Evolutionary conservation across 768 basidiomycete genomes (phyloP).

Genomic region (Saitozyma podzolica): DNA sequence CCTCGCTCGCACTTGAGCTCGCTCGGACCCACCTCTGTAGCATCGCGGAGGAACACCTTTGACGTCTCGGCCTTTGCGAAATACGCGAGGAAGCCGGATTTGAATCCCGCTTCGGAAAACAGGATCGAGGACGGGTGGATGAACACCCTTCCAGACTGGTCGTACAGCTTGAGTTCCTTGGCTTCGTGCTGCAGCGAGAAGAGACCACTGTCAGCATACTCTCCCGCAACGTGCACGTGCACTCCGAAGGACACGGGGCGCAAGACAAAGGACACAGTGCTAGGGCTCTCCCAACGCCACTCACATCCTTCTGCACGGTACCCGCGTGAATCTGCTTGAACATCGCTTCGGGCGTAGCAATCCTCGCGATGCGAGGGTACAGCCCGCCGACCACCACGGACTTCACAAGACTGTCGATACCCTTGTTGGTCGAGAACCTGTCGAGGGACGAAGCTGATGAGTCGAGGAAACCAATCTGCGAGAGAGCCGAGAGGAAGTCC

Average conservation of each 20-base stretch:
- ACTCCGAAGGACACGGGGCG: too few relatives aligned
- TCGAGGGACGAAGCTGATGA: slow-evolving; percentile 14
- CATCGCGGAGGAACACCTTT: slow-evolving; percentile 83
- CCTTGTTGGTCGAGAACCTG: slow-evolving; percentile 65
- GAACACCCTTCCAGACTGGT: slow-evolving; percentile 58
- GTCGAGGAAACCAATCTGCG: slow-evolving; percentile 67
- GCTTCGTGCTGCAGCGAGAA: slow-evolving; percentile 60
- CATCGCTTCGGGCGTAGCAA: slow-evolving; percentile 71
- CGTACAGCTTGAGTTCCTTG: slow-evolving; percentile 78
- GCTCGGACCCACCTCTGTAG: slow-evolving; percentile 67
- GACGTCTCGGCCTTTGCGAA: slow-evolving; percentile 76
- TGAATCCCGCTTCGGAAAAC: slow-evolving; percentile 72
- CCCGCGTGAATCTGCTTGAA: slow-evolving; percentile 85
- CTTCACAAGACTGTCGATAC: slow-evolving; percentile 75
- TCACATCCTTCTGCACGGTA: slow-evolving; percentile 70
- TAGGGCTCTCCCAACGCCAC: slow-evolving; percentile 1
- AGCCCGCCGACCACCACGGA: slow-evolving; percentile 80
- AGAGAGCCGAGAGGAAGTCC: slow-evolving; percentile 72
- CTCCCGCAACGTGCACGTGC: background rate
- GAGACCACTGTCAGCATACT: background rate
- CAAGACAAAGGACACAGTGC: too few relatives aligned
- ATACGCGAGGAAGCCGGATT: slow-evolving; percentile 75
- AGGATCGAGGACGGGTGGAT: slow-evolving; percentile 76
- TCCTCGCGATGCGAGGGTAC: slow-evolving; percentile 77
- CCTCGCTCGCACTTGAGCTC: too few relatives aligned